Evolutionary conservation across 2,329 filamentous ascomycete genomes (phyloP), one percentile per base, ranked within the genome.

Genomic region (Venturia nashicola): DNA sequence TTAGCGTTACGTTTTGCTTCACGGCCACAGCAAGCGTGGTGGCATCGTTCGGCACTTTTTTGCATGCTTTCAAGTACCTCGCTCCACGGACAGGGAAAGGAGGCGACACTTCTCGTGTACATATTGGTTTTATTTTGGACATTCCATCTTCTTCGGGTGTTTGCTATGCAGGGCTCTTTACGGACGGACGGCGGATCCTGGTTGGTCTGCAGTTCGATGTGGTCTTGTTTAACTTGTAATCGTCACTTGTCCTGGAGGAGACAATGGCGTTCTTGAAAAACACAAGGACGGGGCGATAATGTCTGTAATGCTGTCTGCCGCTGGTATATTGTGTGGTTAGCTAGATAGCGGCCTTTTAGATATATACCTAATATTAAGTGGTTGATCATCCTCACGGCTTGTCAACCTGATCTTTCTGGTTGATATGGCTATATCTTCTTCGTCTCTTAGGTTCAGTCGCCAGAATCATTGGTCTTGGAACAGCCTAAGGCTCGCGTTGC

Each of bases 191-290:
- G 5, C 27, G 51, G 51, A 57, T 57, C 51, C 51, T n/a, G 51
- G 51, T 57, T 57, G 51, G 51, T 57, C 51, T 57, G 51, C 51
- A 20, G 51, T 36, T 36, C 51, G 51, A 57, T 57, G 32, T 57
- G 51, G 51, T 57, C 51, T 57, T 57, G 51, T 36, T 57, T 57
- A 36, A 57, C 51, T 57, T 57, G 51, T 57, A 57, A 57, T 36
- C 27, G 51, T 36, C 51, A 34, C 16, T 57, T 57, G 32, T 57
- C 27, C 18, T 36, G 27, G 48, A 36, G 51, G 18, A 57, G 51
- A 57, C 51, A 36, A 36, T 18, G 51, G 27, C 51, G 27, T 36
- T n/a, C 51, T 36, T 36, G 51, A 36, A 20, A 12, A 20, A 36
- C 14, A 3, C 6, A 39, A 39, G 11, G 18, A 18, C 16, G 27